These are phyloP conservation scores for Ramaria rubella DNA, from an alignment of 768 basidiomycete genomes.

Conservation along the genomic window DNA sequence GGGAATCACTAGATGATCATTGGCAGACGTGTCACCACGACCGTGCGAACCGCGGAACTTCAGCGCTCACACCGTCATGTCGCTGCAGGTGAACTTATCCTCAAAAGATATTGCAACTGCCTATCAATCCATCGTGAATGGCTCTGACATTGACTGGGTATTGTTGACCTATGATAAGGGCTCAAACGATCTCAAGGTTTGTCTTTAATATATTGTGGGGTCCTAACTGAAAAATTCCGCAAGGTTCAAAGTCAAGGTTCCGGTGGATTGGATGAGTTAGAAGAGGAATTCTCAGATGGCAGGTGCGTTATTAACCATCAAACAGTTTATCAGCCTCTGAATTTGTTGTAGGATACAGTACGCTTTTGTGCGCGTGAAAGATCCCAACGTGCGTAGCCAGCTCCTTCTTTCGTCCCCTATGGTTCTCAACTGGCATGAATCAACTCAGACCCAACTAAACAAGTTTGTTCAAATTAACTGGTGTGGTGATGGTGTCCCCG, in stretches of 20 bases:
- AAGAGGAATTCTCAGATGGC: slow-evolving; percentile 94
- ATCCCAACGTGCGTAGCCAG: slow-evolving; percentile 61
- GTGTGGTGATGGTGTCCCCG: slow-evolving; percentile 97
- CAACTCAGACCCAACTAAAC: slow-evolving; percentile 65
- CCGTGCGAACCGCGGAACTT: slow-evolving; percentile 4
- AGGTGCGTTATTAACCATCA: slow-evolving; percentile 42
- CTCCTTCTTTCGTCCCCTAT: not conserved
- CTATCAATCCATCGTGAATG: slow-evolving; percentile 68
- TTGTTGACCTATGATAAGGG: slow-evolving; percentile 77
- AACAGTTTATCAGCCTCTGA: slow-evolving; percentile 3
- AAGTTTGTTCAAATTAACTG: slow-evolving; percentile 97
- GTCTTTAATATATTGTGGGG: not conserved
- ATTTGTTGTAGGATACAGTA: slow-evolving; percentile 72
- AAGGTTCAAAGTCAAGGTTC: slow-evolving; percentile 71
- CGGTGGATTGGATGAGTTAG: slow-evolving; percentile 83
- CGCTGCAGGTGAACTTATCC: slow-evolving; percentile 73
- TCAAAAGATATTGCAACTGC: slow-evolving; percentile 64
- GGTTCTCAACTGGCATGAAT: not conserved
- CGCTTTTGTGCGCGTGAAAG: slow-evolving; percentile 79
- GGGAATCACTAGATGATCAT: slow-evolving; percentile 1
- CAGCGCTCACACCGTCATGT: slow-evolving; percentile 50
- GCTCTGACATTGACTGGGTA: slow-evolving; percentile 65
- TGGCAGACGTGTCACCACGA: slow-evolving; percentile 7
- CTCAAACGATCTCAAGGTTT: slow-evolving; percentile 68
- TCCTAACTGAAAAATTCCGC: not conserved